A percentile compares a stretch with the other conserved stretches of the same genome.
phyloP scores from a whole-genome alignment of 2,329 filamentous ascomycete species.

The Piedraia hortae region DNA sequence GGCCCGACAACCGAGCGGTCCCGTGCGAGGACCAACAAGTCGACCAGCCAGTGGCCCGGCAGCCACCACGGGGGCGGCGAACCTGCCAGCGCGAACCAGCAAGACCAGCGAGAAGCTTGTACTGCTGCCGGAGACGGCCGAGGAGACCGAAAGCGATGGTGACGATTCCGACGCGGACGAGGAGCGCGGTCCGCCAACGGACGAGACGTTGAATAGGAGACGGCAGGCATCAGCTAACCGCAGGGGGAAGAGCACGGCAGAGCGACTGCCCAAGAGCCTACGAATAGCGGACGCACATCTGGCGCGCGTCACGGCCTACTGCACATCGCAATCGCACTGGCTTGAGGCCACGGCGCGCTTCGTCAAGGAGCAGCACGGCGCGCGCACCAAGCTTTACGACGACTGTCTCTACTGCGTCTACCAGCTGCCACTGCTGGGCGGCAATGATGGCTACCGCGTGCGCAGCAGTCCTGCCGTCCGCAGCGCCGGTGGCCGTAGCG shows the following conservation, averaged over 20 bases:
- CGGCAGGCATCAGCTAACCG: conserved; percentile 33
- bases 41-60: conserved; percentile 19
- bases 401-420: conserved; percentile 94
- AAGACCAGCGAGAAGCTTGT: conserved; percentile 97
- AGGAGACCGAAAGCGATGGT: conserved; percentile 20
- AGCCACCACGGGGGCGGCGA: conserved; percentile 7
- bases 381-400: conserved; percentile 87
- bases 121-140: conserved; percentile 54
- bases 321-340: conserved; percentile 81
- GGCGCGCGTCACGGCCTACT: conserved; percentile 79
- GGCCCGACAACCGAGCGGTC: conserved; percentile 22
- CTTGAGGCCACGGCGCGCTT: conserved; percentile 72
- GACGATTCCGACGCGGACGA: conserved; percentile 31
- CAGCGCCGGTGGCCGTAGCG: conserved; percentile 73
- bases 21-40: conserved; percentile 27
- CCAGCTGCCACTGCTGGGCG: conserved; percentile 65
- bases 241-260: conserved; percentile 69
- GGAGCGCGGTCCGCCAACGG: conserved; percentile 29
- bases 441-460: conserved; percentile 62
- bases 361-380: conserved; percentile 60
- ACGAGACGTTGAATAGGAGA: conserved; percentile 36
- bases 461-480: conserved; percentile 78
- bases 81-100: conserved; percentile 60
- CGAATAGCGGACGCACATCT: conserved; percentile 48
- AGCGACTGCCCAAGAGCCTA: conserved; percentile 67